Evolutionary conservation across 805 yeast genomes (phyloP).

Genomic region (Suhomyces sp.): DNA sequence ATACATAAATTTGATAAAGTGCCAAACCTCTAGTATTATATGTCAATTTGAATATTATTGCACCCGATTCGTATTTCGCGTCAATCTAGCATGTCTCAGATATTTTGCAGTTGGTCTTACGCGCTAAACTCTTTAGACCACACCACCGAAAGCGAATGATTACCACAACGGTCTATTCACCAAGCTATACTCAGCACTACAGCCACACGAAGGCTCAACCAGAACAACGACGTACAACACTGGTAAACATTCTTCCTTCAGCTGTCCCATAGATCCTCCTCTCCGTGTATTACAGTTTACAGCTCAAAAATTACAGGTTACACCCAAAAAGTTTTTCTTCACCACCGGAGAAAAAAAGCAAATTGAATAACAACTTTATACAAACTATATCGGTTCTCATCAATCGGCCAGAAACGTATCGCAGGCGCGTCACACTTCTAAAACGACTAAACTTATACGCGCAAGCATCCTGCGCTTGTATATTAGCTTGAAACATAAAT

Average conservation of each 20-base stretch:
- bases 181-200: not conserved
- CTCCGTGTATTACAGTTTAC: slow-evolving; percentile 1
- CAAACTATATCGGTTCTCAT: not conserved
- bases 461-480: not conserved
- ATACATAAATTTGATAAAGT: not conserved
- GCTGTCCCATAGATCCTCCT: not conserved
- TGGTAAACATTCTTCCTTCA: not conserved
- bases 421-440: not conserved
- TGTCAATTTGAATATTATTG: not conserved
- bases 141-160: not conserved
- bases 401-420: not conserved
- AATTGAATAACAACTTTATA: slow-evolving; percentile 1
- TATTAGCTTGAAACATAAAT: not conserved
- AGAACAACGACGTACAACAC: not conserved
- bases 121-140: not conserved
- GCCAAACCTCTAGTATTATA: not conserved
- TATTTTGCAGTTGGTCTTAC: not conserved
- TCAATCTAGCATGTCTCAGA: not conserved
- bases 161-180: not conserved
- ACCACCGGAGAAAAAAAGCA: slow-evolving; percentile 2
- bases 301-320: not conserved
- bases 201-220: not conserved
- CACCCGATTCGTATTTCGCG: not conserved
- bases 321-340: slow-evolving; percentile 4
- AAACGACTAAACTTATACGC: not conserved